Evolutionary conservation across 257 asterid species (phyloP).

Genomic region (Solanum raphanifolium): DNA sequence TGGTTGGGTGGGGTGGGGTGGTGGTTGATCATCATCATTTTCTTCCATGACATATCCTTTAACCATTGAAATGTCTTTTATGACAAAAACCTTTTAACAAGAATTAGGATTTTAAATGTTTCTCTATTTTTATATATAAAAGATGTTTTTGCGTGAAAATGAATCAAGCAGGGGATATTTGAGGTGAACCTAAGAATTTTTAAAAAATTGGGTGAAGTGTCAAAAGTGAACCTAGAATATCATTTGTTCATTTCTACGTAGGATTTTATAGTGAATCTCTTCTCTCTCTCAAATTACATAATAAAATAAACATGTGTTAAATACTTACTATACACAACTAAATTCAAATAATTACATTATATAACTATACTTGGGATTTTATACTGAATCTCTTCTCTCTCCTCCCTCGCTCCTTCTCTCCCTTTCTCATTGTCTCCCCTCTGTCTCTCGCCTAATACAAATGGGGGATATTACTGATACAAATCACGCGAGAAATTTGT

Average conservation of each 20-base stretch:
- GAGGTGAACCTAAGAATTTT: neutral
- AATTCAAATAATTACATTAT: too few relatives aligned
- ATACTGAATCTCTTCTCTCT: neutral
- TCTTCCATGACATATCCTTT: constrained; percentile 5
- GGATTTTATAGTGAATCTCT: too few relatives aligned
- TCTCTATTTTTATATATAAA: too few relatives aligned
- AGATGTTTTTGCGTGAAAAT: too few relatives aligned
- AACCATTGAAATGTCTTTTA: constrained; percentile 11
- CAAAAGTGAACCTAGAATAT: too few relatives aligned
- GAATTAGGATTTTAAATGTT: neutral
- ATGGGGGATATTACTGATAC: neutral
- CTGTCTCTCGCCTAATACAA: neutral
- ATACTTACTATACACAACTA: too few relatives aligned
- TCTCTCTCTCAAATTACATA: too few relatives aligned
- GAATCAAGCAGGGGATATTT: neutral
- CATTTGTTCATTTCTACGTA: too few relatives aligned
- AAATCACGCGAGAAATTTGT: too few relatives aligned
- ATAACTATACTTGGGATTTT: too few relatives aligned
- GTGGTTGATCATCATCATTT: constrained; percentile 41
- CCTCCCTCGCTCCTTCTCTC: neutral
- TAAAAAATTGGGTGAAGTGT: too few relatives aligned
- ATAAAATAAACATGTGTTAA: too few relatives aligned
- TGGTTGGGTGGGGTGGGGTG: constrained; percentile 31
- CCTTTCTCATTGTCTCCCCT: neutral
- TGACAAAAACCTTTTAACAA: neutral